Evolutionary conservation across 495 filamentous ascomycete species (phyloP).

Genomic region (Penicillium turbatum): DNA sequence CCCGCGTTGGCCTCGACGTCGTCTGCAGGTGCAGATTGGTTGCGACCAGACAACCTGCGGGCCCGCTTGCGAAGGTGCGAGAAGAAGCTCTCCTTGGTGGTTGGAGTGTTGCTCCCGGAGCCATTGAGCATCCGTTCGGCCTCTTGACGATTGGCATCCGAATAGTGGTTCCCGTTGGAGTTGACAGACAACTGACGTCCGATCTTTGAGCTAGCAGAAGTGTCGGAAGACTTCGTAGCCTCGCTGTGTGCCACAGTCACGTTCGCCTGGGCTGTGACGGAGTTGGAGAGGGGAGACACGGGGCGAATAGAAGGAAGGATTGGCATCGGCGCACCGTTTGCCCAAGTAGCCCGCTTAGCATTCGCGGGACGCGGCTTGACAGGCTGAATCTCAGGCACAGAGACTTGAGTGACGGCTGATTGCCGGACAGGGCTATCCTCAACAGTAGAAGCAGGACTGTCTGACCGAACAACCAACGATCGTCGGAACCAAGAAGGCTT

Average conservation of each 20-base stretch:
- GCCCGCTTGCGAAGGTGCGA: conserved; percentile 95
- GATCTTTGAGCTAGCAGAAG: conserved; percentile 76
- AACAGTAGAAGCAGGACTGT: conserved; percentile 46
- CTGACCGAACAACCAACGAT: conserved; percentile 74
- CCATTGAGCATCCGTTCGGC: conserved; percentile 88
- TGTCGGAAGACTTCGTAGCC: conserved; percentile 24
- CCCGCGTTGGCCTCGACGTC: conserved; percentile 90
- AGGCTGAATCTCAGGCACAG: conserved; percentile 42
- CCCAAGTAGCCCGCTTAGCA: conserved; percentile 82
- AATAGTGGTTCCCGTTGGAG: conserved; percentile 88
- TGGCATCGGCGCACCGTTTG: conserved; percentile 90
- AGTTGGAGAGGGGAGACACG: conserved; percentile 87
- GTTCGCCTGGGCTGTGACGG: conserved; percentile 84
- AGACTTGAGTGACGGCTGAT: conserved; percentile 51
- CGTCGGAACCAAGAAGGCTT: conserved; percentile 96
- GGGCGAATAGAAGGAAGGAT: conserved; percentile 95
- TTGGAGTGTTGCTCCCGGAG: conserved; percentile 60
- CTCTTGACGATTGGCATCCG: conserved; percentile 83
- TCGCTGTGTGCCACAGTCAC: conserved; percentile 32
- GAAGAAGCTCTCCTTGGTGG: conserved; percentile 86
- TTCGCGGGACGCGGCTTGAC: conserved; percentile 57
- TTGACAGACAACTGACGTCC: conserved; percentile 91
- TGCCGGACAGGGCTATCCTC: conserved; percentile 39
- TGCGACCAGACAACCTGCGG: conserved; percentile 83
- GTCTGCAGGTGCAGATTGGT: conserved; percentile 71